phyloP scores from a whole-genome alignment of 441 rosid species.

The Kokia cookei region DNA sequence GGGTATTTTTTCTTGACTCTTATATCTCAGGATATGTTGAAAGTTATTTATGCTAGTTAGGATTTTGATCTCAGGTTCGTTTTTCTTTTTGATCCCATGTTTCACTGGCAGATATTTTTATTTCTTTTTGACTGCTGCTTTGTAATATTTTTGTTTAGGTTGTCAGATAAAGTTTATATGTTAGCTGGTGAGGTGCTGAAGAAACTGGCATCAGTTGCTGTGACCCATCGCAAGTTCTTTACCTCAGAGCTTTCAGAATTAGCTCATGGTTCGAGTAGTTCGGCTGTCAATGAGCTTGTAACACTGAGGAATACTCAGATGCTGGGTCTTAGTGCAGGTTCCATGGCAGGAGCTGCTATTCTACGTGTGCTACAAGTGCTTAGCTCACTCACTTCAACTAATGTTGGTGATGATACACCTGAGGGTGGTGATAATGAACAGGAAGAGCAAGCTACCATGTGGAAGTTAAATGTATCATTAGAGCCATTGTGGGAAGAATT shows the following conservation, averaged over 20 bases:
- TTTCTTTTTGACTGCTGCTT: conserved; percentile 11
- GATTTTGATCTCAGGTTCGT: neutral
- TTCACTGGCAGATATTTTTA: neutral
- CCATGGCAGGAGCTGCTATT: conserved; percentile 93
- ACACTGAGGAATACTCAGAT: conserved; percentile 69
- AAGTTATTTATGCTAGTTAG: neutral
- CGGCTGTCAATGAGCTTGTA: conserved; percentile 77
- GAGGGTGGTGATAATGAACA: conserved; percentile 41
- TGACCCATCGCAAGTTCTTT: conserved; percentile 59
- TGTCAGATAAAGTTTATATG: conserved; percentile 78
- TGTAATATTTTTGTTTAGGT: conserved; percentile 39
- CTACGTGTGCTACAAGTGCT: conserved; percentile 87
- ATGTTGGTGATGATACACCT: conserved; percentile 30
- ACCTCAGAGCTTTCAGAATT: conserved; percentile 63
- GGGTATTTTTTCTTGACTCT: conserved; percentile 46
- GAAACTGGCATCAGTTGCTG: conserved; percentile 74
- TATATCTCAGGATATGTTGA: conserved; percentile 4
- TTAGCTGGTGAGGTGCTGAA: conserved; percentile 83
- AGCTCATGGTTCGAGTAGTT: conserved; percentile 72
- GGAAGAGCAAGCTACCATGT: conserved; percentile 70
- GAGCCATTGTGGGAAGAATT: conserved; percentile 95
- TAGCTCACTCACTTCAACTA: conserved; percentile 53
- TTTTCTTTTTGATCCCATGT: neutral
- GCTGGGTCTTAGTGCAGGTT: conserved; percentile 83
- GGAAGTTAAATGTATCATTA: conserved; percentile 64